phyloP scores from a whole-genome alignment of 2,329 filamentous ascomycete species.

The Kalmusia sp. region DNA sequence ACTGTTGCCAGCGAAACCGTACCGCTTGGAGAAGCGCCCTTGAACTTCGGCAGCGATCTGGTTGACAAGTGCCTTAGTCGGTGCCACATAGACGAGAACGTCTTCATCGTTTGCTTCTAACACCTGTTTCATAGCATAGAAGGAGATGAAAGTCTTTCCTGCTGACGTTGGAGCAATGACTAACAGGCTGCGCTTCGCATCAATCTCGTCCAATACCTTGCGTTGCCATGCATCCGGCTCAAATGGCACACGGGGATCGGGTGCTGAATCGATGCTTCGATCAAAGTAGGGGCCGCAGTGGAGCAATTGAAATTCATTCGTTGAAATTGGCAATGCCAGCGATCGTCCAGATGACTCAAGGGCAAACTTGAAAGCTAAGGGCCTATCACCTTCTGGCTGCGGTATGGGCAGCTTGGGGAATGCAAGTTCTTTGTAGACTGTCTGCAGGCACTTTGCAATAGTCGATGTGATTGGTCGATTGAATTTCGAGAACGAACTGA shows the following conservation, averaged over 20 bases:
- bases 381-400: conserved; percentile 42
- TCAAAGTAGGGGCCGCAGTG: conserved; percentile 78
- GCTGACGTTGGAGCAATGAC: conserved; percentile 80
- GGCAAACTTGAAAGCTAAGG: conserved; percentile 53
- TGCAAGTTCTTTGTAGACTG: conserved; percentile 47
- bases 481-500: conserved; percentile 36
- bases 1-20: conserved; percentile 64
- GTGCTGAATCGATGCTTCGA: conserved; percentile 71
- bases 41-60: conserved; percentile 83
- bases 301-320: conserved; percentile 70
- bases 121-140: conserved; percentile 83
- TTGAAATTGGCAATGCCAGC: conserved; percentile 47
- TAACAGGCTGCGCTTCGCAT: conserved; percentile 72
- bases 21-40: conserved; percentile 73
- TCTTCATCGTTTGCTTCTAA: conserved; percentile 72
- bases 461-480: conserved; percentile 35
- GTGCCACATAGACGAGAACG: conserved; percentile 79
- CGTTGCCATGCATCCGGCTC: conserved; percentile 79
- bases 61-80: conserved; percentile 82
- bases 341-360: conserved; percentile 29
- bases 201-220: conserved; percentile 75
- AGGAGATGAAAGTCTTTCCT: conserved; percentile 84
- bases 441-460: conserved; percentile 38
- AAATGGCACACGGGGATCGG: conserved; percentile 74
- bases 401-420: conserved; percentile 47